Base-by-base conservation (phyloP, 2,329 filamentous ascomycete species). In the Raffaelea albimanens region DNA sequence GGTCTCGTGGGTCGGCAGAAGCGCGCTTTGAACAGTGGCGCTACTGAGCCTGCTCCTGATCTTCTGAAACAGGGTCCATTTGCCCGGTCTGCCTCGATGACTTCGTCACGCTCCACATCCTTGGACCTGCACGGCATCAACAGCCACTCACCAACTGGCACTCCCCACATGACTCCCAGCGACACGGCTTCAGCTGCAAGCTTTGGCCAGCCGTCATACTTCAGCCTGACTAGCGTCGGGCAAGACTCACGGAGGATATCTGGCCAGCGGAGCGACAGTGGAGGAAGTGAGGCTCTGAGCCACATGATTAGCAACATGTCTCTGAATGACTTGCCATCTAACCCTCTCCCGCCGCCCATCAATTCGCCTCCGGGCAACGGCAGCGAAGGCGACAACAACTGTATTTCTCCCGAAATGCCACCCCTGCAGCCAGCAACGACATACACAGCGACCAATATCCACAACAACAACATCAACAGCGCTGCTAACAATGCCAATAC, bases 1-100 rank as follows among this genome's bases (percentile, higher is more conserved):
- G 94, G 93, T 61, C 72, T 98, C 53, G 86, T 98, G 52, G 93
- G 93, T 50, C 86, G 93, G 58, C 93, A 98, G 67, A 97, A 98
- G 70, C 82, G 93, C 58, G 88, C 91, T 20, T 73, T 96, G 43
- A 93, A 84, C 60, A 82, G 76, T 68, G 78, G 76, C 61, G 72
- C 81, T 23, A 80, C 82, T 29, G 91, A 98, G 54, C 81, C 84
- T n/a, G 89, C 83, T 1, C 93, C 93, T 1, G 94, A 98, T 67
- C 71, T 98, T 13, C 75, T 97, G 40, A 96, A 95, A 61, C 83
- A 93, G 58, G 90, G 91, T 0, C 88, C 91, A 0, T 97, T 97
- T 66, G 86, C 83, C 48, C 82, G 89, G 45, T 85, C 87, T 4
- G 78, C 84, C 4, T 97, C 93, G 0, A 78, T 95, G 53, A 81